phyloP scores from a whole-genome alignment of 2,329 filamentous ascomycete genomes.

The Fusarium verticillioides region DNA sequence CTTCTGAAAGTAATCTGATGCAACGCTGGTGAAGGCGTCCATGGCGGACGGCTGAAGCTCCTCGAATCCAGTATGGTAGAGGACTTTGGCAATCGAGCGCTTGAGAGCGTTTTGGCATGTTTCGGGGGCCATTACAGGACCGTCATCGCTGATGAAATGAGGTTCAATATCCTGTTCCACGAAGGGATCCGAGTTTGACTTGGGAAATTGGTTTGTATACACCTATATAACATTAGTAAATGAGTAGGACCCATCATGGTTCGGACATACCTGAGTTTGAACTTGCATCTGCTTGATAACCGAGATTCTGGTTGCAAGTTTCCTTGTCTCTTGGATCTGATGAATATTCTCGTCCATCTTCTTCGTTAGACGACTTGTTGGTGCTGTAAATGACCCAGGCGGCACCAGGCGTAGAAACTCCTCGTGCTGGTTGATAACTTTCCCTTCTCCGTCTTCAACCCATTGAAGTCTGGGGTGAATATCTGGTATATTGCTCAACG shows the following conservation, averaged over 20 bases:
- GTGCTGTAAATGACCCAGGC: conserved; percentile 78
- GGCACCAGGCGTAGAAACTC: conserved; percentile 85
- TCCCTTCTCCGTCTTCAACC: conserved; percentile 89
- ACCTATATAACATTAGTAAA: conserved; percentile 64
- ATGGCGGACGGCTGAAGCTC: conserved; percentile 95
- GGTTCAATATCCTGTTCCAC: conserved; percentile 86
- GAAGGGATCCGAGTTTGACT: conserved; percentile 92
- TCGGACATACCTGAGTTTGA: conserved; percentile 80
- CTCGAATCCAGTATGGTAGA: conserved; percentile 96
- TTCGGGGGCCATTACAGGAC: conserved; percentile 85
- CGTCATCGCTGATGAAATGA: conserved; percentile 89
- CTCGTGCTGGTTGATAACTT: conserved; percentile 87
- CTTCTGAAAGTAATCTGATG: conserved; percentile 89
- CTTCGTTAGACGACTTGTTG: conserved; percentile 76
- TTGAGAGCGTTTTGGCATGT: conserved; percentile 87
- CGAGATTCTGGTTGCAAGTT: conserved; percentile 94
- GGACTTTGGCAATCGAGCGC: conserved; percentile 91
- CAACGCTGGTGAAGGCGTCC: conserved; percentile 89
- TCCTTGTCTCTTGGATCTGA: conserved; percentile 96
- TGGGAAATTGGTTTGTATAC: conserved; percentile 98
- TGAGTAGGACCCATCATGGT: neutral
- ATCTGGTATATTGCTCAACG: conserved; percentile 86
- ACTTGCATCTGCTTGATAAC: conserved; percentile 99
- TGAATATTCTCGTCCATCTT: conserved; percentile 91
- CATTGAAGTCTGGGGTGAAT: conserved; percentile 82